Base-by-base conservation (phyloP, 345 rosid species). In the Syzygium oleosum region DNA sequence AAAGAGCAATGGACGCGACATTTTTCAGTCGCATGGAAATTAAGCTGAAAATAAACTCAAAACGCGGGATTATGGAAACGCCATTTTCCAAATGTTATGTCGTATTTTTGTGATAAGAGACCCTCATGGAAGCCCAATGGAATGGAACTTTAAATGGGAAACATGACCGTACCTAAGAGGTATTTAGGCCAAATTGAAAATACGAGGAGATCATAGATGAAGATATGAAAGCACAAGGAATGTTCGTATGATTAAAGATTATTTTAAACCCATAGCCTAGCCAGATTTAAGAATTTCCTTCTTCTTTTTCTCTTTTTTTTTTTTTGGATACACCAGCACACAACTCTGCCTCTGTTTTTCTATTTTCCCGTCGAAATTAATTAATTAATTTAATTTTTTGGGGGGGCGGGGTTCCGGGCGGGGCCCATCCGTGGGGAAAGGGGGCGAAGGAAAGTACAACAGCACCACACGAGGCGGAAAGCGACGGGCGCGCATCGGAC, bases 61-160 rank as follows among this genome's bases (percentile, higher is more conserved):
- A 8, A 63, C 2, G 7, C 0, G 10, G 38, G 38, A 63, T 63
- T 29, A 14, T 29, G 5, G 38, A 63, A 63, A 63, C 15, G 10
- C 21, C 5, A 29, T 29, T 29, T 14, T 6, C 41, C 2, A 65
- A 29, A 65, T 29, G 34, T 65, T 5, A 29, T 29, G 22, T 4
- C 78, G 38, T 21, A 65, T 16, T 65, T 65, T 7, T 29, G 2
- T 65, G 3, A 16, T 9, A 7, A 31, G 4, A 29, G 2, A 7
- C 5, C 1, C 2, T 29, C 7, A 2, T 0, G 9, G 1, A 29
- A 65, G 7, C 19, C 11, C 3, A 31, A 15, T 7, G 22, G 5
- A 65, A 7, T 15, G 22, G 5, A 19, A 15, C 16, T 29, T 65
- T 16, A 61, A 65, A 29, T 65, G 78, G 78, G 10, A 29, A 7